Evolutionary conservation across 495 filamentous ascomycete species (phyloP).

Genomic region (Penicillium waksmanii): DNA sequence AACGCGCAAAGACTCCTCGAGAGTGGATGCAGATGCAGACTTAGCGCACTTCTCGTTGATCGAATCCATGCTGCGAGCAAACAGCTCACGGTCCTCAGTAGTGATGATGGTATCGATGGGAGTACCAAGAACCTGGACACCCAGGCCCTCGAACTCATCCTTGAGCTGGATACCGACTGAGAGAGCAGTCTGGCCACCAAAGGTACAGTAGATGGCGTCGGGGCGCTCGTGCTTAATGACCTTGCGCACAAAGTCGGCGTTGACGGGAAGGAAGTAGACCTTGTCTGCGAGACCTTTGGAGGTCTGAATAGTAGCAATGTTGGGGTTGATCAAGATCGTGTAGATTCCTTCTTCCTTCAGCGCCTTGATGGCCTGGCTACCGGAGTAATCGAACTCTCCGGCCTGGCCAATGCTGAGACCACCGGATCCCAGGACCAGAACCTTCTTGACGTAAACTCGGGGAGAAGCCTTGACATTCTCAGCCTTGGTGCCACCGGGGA

Average conservation of each 20-base stretch:
- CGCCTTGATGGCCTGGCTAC: slow-evolving; percentile 89
- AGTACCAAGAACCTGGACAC: slow-evolving; percentile 92
- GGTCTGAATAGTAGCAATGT: slow-evolving; percentile 98
- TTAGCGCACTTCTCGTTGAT: slow-evolving; percentile 98
- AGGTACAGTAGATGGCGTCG: slow-evolving; percentile 96
- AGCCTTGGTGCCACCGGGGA: slow-evolving; percentile 79
- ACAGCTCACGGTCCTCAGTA: slow-evolving; percentile 95
- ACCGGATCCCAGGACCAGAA: slow-evolving; percentile 94
- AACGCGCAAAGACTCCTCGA: slow-evolving; percentile 82
- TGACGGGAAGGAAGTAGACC: slow-evolving; percentile 98
- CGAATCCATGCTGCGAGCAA: slow-evolving; percentile 96
- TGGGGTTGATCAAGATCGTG: slow-evolving; percentile 96
- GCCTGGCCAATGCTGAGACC: slow-evolving; percentile 98
- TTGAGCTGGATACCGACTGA: slow-evolving; percentile 95
- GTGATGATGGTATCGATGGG: slow-evolving; percentile 98
- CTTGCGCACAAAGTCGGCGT: slow-evolving; percentile 92
- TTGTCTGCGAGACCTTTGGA: slow-evolving; percentile 95
- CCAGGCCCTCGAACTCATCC: slow-evolving; percentile 88
- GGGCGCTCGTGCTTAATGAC: slow-evolving; percentile 94
- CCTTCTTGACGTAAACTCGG: slow-evolving; percentile 86
- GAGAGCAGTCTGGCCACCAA: slow-evolving; percentile 95
- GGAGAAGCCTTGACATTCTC: slow-evolving; percentile 79
- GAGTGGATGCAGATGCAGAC: slow-evolving; percentile 84
- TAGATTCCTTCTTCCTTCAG: slow-evolving; percentile 95
- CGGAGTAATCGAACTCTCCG: slow-evolving; percentile 98